A percentile compares a stretch with the other conserved stretches of the same genome.
Evolutionary conservation across 768 basidiomycete genomes (phyloP).

Genomic region (Pulveroboletus sp.): DNA sequence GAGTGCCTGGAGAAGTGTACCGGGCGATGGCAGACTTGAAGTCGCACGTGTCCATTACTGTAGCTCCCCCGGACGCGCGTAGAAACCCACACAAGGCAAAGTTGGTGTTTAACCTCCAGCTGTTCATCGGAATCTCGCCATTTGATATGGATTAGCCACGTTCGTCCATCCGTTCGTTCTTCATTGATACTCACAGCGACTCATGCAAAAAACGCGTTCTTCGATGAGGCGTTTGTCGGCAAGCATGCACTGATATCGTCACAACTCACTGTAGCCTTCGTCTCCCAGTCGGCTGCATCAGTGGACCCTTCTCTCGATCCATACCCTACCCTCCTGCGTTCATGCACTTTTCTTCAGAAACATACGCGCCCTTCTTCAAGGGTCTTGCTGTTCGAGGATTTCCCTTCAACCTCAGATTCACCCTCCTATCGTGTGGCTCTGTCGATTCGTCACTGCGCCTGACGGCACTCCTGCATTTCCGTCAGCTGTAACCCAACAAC

Average conservation of each 20-base stretch:
- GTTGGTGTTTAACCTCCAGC: too few relatives aligned
- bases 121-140: not conserved
- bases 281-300: not conserved
- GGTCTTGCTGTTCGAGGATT: not conserved
- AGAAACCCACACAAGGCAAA: too few relatives aligned
- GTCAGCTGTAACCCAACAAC: slow-evolving; percentile 5
- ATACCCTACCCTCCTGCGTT: not conserved
- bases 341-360: not conserved
- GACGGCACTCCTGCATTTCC: slow-evolving; percentile 20
- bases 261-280: not conserved
- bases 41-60: not conserved
- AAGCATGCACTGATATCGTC: slow-evolving; percentile 12
- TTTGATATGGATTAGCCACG: not conserved
- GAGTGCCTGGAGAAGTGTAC: not conserved
- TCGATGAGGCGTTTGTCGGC: not conserved
- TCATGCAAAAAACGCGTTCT: slow-evolving; percentile 19
- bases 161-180: not conserved
- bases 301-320: slow-evolving; percentile 1
- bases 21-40: not conserved
- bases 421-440: slow-evolving; percentile 3
- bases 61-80: too few relatives aligned
- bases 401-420: slow-evolving; percentile 4
- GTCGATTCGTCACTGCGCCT: slow-evolving; percentile 5
- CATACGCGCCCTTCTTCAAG: not conserved
- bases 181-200: slow-evolving; percentile 12